A percentile compares a stretch with the other conserved stretches of the same genome.
These are phyloP conservation scores for Peronospora destructor DNA, from an alignment of 352 stramenopile species.

Conservation along the genomic window DNA sequence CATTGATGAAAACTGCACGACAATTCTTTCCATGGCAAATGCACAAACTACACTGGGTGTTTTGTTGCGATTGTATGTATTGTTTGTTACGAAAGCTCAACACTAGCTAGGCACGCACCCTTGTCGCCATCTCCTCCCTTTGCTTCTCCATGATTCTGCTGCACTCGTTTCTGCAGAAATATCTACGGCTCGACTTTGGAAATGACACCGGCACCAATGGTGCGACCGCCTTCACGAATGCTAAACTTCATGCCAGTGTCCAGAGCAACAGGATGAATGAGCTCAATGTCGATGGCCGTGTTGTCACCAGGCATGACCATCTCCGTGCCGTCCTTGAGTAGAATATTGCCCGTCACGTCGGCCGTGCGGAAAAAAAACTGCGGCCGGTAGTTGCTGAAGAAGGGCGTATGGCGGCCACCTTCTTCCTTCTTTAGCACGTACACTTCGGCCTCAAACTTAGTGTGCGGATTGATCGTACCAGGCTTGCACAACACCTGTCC, in stretches of 20 bases:
- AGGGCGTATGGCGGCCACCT: slow-evolving; percentile 94
- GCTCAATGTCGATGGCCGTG: slow-evolving; percentile 87
- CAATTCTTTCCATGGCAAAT: too few relatives aligned
- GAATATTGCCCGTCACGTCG: slow-evolving; percentile 90
- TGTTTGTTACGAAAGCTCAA: slow-evolving; percentile 14
- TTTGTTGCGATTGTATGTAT: slow-evolving; percentile 19
- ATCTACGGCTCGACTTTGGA: slow-evolving; percentile 84
- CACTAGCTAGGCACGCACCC: slow-evolving; percentile 5
- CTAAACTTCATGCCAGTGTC: slow-evolving; percentile 92
- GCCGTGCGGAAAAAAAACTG: slow-evolving; percentile 97
- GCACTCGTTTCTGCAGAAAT: slow-evolving; percentile 17
- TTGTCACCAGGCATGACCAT: slow-evolving; percentile 98
- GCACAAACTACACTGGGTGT: too few relatives aligned
- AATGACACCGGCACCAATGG: slow-evolving; percentile 92
- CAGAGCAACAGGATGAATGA: slow-evolving; percentile 90
- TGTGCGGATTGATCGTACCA: slow-evolving; percentile 80
- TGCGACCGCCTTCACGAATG: slow-evolving; percentile 93
- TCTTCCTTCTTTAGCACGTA: slow-evolving; percentile 96
- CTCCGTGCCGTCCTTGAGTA: slow-evolving; percentile 71
- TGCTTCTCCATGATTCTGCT: slow-evolving; percentile 17
- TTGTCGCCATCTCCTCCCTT: slow-evolving; percentile 5
- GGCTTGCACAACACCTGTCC: slow-evolving; percentile 89
- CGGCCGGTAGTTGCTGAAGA: slow-evolving; percentile 95
- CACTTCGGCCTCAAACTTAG: slow-evolving; percentile 93
- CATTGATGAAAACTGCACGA: too few relatives aligned